Base-by-base conservation (phyloP, 805 yeast species). In the Nakazawaea ernobii region DNA sequence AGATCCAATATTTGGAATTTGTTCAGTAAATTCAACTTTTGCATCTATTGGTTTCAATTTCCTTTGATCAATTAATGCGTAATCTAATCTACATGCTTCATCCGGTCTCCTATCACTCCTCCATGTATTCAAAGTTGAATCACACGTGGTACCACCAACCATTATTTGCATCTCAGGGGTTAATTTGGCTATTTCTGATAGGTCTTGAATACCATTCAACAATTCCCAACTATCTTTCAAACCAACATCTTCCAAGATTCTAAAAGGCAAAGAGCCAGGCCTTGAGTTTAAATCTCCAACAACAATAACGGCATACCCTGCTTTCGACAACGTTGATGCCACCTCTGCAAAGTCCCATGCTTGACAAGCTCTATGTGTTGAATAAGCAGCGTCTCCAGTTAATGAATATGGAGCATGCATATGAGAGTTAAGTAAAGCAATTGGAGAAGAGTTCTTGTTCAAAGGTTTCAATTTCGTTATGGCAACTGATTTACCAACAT, bases 361-460 rank as follows among this genome's bases (percentile, higher is more conserved):
- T 65, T 94, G 99, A 49, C 94, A 79, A 0, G 97, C 82, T 42
- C 99, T 71, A 60, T 94, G 98, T 55, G 96, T 86, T 3, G 82
- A 71, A 60, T 94, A 94, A 2, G 91, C 85, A 2, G 95, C 95
- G 63, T 90, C 96, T 2, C 98, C 98, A 0, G 70, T 65, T 14
- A 67, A 58, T 1, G 94, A 75, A 59, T 94, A 94, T 0, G 99
- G 99, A 1, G 99, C 99, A 64, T 94, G 99, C 94, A 94, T 84
- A 62, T 94, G 99, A 14, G 96, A 83, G 59, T 91, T 92, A 59
- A 94, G 67, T 5, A 94, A 66, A 2, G 95, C 97, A 36, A 94
- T 67, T 5, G 84, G 84, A 6, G 71, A 60, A 1, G 74, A 68
- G 14, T 67, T 69, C 0, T 71, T 65, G 14, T 59, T 56, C 2